These are phyloP conservation scores for Aspergillus sojae DNA, from an alignment of 2,329 filamentous ascomycete genomes.

Conservation along the genomic window DNA sequence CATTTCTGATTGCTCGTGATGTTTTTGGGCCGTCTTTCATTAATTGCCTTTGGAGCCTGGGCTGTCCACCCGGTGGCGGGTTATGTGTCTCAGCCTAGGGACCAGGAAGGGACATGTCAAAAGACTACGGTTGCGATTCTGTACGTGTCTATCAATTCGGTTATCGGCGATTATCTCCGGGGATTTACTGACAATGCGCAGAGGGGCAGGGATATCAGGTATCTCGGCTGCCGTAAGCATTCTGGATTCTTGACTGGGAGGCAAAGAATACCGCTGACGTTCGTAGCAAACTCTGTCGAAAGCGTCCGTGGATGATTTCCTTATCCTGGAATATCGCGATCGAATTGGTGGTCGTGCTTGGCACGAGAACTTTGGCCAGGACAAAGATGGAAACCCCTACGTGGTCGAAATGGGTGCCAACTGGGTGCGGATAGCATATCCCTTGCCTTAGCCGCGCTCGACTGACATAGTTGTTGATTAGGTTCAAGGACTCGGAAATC, in stretches of 20 bases:
- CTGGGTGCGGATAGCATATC: conserved; percentile 49
- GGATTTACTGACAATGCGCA: conserved; percentile 11
- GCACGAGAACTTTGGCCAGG: conserved; percentile 59
- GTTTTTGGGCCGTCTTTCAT: background rate
- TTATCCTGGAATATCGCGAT: conserved; percentile 66
- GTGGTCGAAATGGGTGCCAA: conserved; percentile 68
- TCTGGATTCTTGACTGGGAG: background rate
- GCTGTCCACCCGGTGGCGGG: conserved; percentile 8
- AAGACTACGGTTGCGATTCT: conserved; percentile 36
- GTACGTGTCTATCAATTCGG: conserved; percentile 18
- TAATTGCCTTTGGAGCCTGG: background rate
- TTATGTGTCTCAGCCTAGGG: conserved; percentile 20
- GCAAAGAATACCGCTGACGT: background rate
- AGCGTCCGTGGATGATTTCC: conserved; percentile 62
- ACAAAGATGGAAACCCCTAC: conserved; percentile 55
- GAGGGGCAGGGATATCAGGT: conserved; percentile 63
- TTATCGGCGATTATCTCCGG: background rate
- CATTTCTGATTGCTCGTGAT: background rate
- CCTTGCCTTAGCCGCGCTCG: background rate
- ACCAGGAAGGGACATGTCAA: conserved; percentile 25
- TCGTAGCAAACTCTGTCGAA: conserved; percentile 61
- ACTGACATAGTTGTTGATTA: conserved; percentile 15
- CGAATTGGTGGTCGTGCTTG: conserved; percentile 64
- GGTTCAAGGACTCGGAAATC: conserved; percentile 47
- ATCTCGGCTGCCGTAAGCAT: conserved; percentile 59